Base-by-base conservation (phyloP, 352 stramenopile species). In the Phytophthora melonis region DNA sequence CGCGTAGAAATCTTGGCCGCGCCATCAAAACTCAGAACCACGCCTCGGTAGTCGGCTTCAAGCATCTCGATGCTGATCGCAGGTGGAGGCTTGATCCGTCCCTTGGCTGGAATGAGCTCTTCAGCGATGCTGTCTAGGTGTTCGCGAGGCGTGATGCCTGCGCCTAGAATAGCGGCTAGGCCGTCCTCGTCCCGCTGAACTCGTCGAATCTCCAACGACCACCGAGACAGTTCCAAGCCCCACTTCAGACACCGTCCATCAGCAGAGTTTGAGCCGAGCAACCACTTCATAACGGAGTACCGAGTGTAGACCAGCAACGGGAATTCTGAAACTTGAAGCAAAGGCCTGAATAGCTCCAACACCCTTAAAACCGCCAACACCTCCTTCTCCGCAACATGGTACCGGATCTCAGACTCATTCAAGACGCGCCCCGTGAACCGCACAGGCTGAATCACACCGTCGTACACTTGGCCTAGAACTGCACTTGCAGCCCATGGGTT, bases 11-110 rank as follows among this genome's bases (percentile, higher is more conserved):
- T 52, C 30, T 70, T 63, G 5, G 63, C 53, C 0, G 63, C 54
- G n/a, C 54, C 53, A 16, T 70, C 63, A 10, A 70, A 64, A n/a
- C 39, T 70, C 21, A 70, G 61, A 23, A 68, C 49, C n/a, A 11
- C n/a, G 1, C 50, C 61, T 18, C 47, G 1, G 16, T 45, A 68
- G 9, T 61, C 61, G 3, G 61, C 7, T 19, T 47, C 63, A 1
- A 66, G 7, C 64, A 66, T 72, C 18, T 66, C 63, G 0, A 59
- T 18, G 21, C 39, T 62, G 21, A 68, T 52, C 9, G 54, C 36
- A 18, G 36, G 36, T 45, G 36, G 36, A 45, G 36, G n/a, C 30
- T 9, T 59, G 54, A 55, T 10, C 1, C 54, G 41, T 39, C 65
- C 49, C 56, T 72, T 72, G 47, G 39, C 45, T 5, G 65, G 47